Conservation (phyloP, 2,329 filamentous ascomycete genomes). For the Trichoderma atrobrunneum region DNA sequence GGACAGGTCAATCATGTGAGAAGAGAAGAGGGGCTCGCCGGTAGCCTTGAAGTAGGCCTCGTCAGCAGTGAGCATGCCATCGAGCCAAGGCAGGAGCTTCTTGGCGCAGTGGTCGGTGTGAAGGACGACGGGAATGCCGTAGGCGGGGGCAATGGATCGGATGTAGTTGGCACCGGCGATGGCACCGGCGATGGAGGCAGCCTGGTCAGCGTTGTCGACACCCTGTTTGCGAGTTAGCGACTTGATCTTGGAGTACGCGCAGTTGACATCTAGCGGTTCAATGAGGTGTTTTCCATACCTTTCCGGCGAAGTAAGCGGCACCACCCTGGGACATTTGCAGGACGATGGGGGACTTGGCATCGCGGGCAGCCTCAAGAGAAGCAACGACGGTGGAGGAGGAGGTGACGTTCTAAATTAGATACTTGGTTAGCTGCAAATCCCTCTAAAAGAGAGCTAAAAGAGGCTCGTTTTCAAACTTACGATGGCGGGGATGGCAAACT, state of each 20-base stretch:
- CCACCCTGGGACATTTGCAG: constrained; percentile 93
- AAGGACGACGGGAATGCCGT: constrained; percentile 87
- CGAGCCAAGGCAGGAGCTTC: constrained; percentile 98
- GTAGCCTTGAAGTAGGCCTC: constrained; percentile 93
- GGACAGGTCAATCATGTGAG: constrained; percentile 97
- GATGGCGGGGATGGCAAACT: constrained; percentile 85
- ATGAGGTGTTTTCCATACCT: constrained; percentile 49
- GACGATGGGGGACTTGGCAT: constrained; percentile 87
- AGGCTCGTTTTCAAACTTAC: constrained; percentile 29
- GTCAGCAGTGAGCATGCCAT: constrained; percentile 91
- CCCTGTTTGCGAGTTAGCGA: constrained; percentile 45
- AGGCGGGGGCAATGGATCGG: constrained; percentile 78
- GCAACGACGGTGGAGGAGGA: constrained; percentile 78
- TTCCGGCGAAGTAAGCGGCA: constrained; percentile 88
- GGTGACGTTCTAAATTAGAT: constrained; percentile 67
- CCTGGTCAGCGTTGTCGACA: constrained; percentile 75
- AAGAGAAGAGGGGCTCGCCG: constrained; percentile 89
- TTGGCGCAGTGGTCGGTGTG: constrained; percentile 99
- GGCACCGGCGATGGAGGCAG: constrained; percentile 82
- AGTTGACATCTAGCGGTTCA: not conserved
- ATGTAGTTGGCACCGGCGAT: constrained; percentile 92
- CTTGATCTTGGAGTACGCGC: not conserved
- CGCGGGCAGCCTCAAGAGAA: constrained; percentile 89
- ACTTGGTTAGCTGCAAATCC: constrained; percentile 5
- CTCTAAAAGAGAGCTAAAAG: not conserved